These are phyloP conservation scores for Metarhizium robertsii DNA, from an alignment of 2,329 filamentous ascomycete genomes.

Conservation along the genomic window DNA sequence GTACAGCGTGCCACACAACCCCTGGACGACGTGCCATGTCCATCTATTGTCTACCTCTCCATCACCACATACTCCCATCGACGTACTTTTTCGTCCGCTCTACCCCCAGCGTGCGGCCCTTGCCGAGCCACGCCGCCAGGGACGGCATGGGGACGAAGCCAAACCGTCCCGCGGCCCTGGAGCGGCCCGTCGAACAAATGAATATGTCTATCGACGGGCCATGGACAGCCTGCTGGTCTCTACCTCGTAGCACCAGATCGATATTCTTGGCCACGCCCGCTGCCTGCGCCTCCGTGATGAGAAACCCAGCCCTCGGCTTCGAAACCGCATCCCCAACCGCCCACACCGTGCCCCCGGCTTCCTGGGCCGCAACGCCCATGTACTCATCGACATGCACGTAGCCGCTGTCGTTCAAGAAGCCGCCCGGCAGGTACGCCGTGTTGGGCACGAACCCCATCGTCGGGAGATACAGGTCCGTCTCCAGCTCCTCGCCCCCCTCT, in stretches of 20 bases:
- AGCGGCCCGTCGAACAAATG: conserved; percentile 38
- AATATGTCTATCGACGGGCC: conserved; percentile 39
- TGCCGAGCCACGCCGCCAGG: conserved; percentile 39
- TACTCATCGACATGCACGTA: conserved; percentile 41
- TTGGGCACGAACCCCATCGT: conserved; percentile 47
- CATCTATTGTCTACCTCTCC: conserved; percentile 2
- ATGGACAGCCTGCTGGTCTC: conserved; percentile 34
- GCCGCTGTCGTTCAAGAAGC: conserved; percentile 32
- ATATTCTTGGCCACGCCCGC: conserved; percentile 45
- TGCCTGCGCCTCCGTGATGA: conserved; percentile 50
- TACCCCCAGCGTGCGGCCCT: conserved; percentile 40
- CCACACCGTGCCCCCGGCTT: conserved; percentile 34
- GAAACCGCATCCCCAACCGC: conserved; percentile 44
- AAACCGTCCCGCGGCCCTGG: conserved; percentile 38
- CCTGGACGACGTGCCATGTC: not conserved
- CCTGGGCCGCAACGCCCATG: conserved; percentile 33
- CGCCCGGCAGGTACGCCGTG: conserved; percentile 38
- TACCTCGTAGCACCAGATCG: conserved; percentile 35
- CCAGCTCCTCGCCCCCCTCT: conserved; percentile 33
- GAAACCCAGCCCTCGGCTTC: conserved; percentile 45
- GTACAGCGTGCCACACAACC: not conserved
- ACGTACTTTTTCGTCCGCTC: conserved; percentile 35
- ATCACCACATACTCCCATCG: conserved; percentile 38
- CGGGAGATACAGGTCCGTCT: conserved; percentile 47
- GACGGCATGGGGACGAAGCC: conserved; percentile 40